Evolutionary conservation across 306 rosid genomes (phyloP), one percentile per base, ranked within the genome.

Genomic region (Bauhinia variegata): DNA sequence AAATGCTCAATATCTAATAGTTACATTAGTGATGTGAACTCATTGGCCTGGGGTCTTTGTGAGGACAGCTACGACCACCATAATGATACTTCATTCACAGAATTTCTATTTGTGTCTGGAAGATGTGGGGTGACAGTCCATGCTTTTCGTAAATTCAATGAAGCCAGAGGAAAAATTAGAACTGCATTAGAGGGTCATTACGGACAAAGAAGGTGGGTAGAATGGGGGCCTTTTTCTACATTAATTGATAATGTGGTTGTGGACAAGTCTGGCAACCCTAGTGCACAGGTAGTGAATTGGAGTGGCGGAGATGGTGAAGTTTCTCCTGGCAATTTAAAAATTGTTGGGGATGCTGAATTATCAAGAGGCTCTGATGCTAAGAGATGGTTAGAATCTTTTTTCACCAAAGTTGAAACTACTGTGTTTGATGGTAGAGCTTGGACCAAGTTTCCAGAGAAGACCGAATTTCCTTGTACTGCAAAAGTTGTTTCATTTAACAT

Each of bases 91-190:
- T 70, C 83, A 42, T 89, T 93, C 75, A 84, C 83, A 70, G 96
- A 93, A 70, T 38, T 86, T 79, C 69, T 93, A 71, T 89, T 89
- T 89, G 86, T 89, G 61, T 86, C 88, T 50, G 98, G 98, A 23
- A 81, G 47, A 72, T 78, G 76, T 76, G 98, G 98, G 50, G 85
- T 89, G 54, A 83, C 83, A 11, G 95, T 87, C 37, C 98, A 89
- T 80, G 89, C 90, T 52, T 93, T 93, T 78, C 52, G 75, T 68
- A 75, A 84, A 65, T 70, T 34, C 41, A 66, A 75, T 39, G 54
- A 64, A 73, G 50, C 71, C 42, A 50, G 51, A 63, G 75, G 75
- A 70, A 49, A 51, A 47, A 60, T 51, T 54, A 65, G 75, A 62
- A 70, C 60, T 54, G 78, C 57, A 71, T 30, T 42, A 69, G 83